Base-by-base conservation (phyloP, 305 asterid species). In the Nicotiana rustica region DNA sequence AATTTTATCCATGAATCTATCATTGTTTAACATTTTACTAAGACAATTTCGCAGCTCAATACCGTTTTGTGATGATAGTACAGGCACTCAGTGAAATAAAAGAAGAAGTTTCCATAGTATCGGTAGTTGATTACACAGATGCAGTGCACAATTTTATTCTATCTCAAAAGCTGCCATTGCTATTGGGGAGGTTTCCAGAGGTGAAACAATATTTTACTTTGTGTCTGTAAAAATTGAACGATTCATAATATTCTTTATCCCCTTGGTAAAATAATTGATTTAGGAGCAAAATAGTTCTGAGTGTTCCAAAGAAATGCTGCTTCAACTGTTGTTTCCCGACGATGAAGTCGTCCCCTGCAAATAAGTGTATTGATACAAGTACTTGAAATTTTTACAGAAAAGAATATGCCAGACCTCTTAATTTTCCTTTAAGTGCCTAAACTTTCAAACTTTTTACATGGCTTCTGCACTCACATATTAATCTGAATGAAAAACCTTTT, bases 121-220 rank as follows among this genome's bases (percentile, higher is more conserved):
- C 98, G 55, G 92, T 91, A 71, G 86, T 86, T 81, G 99, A 97
- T 84, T 97, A 95, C 76, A 90, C 98, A 33, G 99, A 97, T 89
- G 98, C 99, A 35, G 98, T 97, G 84, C 98, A 97, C 89, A 97
- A 97, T 88, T 97, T 95, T 85, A 90, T 97, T 82, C 92, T 97
- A 83, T 91, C 98, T 78, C 99, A 97, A 86, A 97, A 97, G 82
- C 86, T 97, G 83, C 91, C 97, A 79, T 89, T 97, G 68, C 84
- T 95, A 82, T 89, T 97, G 67, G 99, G 99, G 47, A 97, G 93
- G 88, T 97, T 97, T 76, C 99, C 98, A 6, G 99, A 97, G 99
- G 99, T 96, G 90, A 85, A 60, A 70, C 7, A 71, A 52, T 35
- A 52, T 70, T 81, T 71, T 35, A 41, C 77, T 29, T 78, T 52